Percentiles rank a stretch among this genome's conserved stretches.
phyloP scores from a whole-genome alignment of 2,329 filamentous ascomycete species.

The Tothia fuscella region DNA sequence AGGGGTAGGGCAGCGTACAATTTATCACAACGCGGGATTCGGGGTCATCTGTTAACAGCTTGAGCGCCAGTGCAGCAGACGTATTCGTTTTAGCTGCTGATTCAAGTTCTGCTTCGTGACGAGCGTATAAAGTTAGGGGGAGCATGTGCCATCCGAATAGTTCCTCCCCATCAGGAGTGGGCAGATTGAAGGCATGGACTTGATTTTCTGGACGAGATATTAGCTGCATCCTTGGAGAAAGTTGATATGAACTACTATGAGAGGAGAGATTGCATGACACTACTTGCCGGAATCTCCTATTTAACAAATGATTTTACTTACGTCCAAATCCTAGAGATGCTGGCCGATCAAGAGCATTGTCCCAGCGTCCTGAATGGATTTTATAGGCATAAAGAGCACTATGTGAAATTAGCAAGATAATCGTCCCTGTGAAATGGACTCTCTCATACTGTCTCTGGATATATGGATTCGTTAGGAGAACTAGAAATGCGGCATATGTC shows the following conservation, averaged over 20 bases:
- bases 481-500: constrained; percentile 36
- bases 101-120: constrained; percentile 56
- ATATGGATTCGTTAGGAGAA: constrained; percentile 52
- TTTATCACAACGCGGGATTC: constrained; percentile 43
- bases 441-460: constrained; percentile 66
- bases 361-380: constrained; percentile 58
- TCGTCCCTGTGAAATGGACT: constrained; percentile 9
- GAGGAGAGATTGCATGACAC: not conserved
- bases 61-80: constrained; percentile 36
- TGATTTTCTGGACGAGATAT: constrained; percentile 54
- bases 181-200: constrained; percentile 71
- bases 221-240: constrained; percentile 10
- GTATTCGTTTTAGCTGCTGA: constrained; percentile 36
- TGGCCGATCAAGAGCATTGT: constrained; percentile 61
- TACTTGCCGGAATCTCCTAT: not conserved
- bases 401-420: not conserved
- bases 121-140: constrained; percentile 62
- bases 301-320: constrained; percentile 28
- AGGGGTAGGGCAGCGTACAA: no score
- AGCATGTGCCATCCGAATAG: constrained; percentile 88
- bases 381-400: constrained; percentile 79
- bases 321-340: constrained; percentile 80
- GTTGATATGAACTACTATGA: not conserved
- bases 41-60: constrained; percentile 37
- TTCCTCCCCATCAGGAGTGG: constrained; percentile 61